A percentile compares a stretch with the other conserved stretches of the same genome.
Evolutionary conservation across 805 yeast genomes (phyloP).

Genomic region (Candida parachauliodes): DNA sequence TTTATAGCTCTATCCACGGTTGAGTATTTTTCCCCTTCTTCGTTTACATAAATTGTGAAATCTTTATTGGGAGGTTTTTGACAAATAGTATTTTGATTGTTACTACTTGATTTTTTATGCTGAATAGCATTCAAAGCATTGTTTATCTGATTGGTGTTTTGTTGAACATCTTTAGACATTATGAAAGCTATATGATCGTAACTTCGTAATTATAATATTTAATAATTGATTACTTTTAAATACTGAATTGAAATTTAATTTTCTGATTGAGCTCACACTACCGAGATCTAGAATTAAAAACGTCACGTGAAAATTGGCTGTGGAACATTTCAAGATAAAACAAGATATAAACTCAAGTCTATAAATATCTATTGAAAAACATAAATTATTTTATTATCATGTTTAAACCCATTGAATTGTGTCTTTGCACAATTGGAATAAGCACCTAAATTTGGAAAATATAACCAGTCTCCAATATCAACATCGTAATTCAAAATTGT

Average conservation of each 20-base stretch:
- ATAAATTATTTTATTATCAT: conserved; percentile 56
- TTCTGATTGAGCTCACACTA: too few species aligned
- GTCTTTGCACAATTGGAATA: conserved; percentile 93
- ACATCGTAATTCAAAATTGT: conserved; percentile 56
- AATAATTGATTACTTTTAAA: too few species aligned
- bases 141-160: conserved; percentile 42
- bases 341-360: too few species aligned
- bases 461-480: conserved; percentile 88
- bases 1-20: conserved; percentile 58
- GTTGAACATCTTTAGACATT: conserved; percentile 7
- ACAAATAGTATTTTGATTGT: not conserved
- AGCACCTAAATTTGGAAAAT: conserved; percentile 81
- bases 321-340: too few species aligned
- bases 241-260: not conserved
- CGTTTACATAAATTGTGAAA: conserved; percentile 46
- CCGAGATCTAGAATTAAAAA: not conserved
- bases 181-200: not conserved
- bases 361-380: conserved; percentile 25
- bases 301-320: conserved; percentile 3
- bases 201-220: not conserved
- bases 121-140: conserved; percentile 63
- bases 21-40: conserved; percentile 52
- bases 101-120: conserved; percentile 26
- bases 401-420: conserved; percentile 83
- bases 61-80: conserved; percentile 22